phyloP scores from a whole-genome alignment of 257 asterid genomes.

The Sherardia arvensis region DNA sequence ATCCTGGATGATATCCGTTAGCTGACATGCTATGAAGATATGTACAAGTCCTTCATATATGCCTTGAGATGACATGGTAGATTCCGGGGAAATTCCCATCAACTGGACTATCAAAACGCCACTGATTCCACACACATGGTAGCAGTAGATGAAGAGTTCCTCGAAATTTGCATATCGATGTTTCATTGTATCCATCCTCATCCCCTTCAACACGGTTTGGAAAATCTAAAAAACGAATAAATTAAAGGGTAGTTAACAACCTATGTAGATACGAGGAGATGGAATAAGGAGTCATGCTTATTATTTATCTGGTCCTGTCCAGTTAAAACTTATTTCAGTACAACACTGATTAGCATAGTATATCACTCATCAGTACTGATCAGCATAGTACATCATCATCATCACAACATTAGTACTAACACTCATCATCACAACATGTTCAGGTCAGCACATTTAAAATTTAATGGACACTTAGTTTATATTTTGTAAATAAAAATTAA shows the following conservation, averaged over 20 bases:
- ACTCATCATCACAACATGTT: too few relatives aligned
- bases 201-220: conserved; percentile 75
- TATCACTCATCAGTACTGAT: too few relatives aligned
- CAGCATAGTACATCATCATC: too few relatives aligned
- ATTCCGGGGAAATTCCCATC: conserved; percentile 80
- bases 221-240: conserved; percentile 67
- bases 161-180: conserved; percentile 48
- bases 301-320: too few relatives aligned
- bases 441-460: too few relatives aligned
- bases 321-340: too few relatives aligned
- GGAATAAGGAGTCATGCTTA: too few relatives aligned
- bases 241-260: too few relatives aligned
- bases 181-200: conserved; percentile 75
- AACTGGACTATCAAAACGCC: conserved; percentile 75
- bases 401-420: too few relatives aligned
- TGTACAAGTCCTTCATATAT: conserved; percentile 46
- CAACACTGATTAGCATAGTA: too few relatives aligned
- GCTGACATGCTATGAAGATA: conserved; percentile 64
- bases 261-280: neutral
- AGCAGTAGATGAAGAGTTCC: conserved; percentile 61
- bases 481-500: too few relatives aligned
- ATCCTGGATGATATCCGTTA: conserved; percentile 64
- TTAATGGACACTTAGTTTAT: too few relatives aligned
- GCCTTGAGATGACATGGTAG: conserved; percentile 33
- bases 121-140: conserved; percentile 69